These are phyloP conservation scores for Neonectria coccinea DNA, from an alignment of 2,329 filamentous ascomycete species.

Conservation along the genomic window DNA sequence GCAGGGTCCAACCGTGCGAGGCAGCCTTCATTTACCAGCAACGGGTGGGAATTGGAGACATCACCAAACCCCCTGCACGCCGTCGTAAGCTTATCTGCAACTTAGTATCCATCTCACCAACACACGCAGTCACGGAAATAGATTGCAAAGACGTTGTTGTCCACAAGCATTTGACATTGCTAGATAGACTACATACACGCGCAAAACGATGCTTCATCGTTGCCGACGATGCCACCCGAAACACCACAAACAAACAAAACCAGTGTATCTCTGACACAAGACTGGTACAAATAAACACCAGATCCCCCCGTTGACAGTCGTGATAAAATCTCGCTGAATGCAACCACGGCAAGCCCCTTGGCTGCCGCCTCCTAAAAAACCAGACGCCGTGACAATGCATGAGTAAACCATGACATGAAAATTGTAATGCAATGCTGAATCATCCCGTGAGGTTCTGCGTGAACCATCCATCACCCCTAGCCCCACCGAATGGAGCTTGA, in stretches of 20 bases:
- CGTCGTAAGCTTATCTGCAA: constrained; percentile 29
- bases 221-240: constrained; percentile 23
- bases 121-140: constrained; percentile 8
- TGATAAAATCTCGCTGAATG: constrained; percentile 41
- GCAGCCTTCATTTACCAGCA: neutral
- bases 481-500: neutral
- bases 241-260: constrained; percentile 29
- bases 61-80: constrained; percentile 17
- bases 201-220: constrained; percentile 15
- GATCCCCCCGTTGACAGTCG: constrained; percentile 31
- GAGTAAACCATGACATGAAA: constrained; percentile 27
- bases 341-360: constrained; percentile 38
- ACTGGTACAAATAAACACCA: constrained; percentile 33
- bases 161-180: constrained; percentile 32
- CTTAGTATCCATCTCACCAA: constrained; percentile 24
- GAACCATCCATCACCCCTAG: constrained; percentile 3
- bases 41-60: constrained; percentile 11
- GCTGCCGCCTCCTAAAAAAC: constrained; percentile 37
- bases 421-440: constrained; percentile 27
- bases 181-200: constrained; percentile 37
- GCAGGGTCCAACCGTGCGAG: neutral
- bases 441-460: constrained; percentile 13
- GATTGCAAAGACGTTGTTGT: constrained; percentile 17
- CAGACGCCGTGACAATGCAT: constrained; percentile 46
- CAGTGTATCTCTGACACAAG: constrained; percentile 21